phyloP scores from a whole-genome alignment of 371 early-diverging fungal genomes.

The Mucor indicus region DNA sequence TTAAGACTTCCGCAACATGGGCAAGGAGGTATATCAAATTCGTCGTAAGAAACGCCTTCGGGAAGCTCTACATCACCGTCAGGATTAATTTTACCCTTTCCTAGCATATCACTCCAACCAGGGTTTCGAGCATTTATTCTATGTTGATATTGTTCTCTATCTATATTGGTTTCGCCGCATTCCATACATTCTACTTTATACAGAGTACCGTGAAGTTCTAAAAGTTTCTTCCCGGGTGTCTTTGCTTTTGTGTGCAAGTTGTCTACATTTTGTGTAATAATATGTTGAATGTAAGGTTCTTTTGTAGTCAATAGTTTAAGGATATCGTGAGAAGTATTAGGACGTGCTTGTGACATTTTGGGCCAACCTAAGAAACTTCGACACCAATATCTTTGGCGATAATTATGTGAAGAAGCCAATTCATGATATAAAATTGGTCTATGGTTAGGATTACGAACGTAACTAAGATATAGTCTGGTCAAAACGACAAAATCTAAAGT shows the following conservation, averaged over 20 bases:
- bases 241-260: conserved; percentile 69
- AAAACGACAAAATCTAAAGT: background rate
- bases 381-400: conserved; percentile 89
- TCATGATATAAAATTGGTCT: conserved; percentile 80
- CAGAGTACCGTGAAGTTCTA: conserved; percentile 89
- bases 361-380: conserved; percentile 86
- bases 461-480: conserved; percentile 54
- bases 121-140: conserved; percentile 71
- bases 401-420: conserved; percentile 56
- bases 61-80: conserved; percentile 88
- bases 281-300: conserved; percentile 32
- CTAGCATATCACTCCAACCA: conserved; percentile 44
- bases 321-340: conserved; percentile 71
- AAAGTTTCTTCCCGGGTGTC: conserved; percentile 30
- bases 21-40: conserved; percentile 77
- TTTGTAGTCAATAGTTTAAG: conserved; percentile 50
- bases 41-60: conserved; percentile 47
- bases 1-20: conserved; percentile 52
- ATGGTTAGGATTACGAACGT: conserved; percentile 76
- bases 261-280: conserved; percentile 95
- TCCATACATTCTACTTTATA: conserved; percentile 68
- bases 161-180: conserved; percentile 51
- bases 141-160: conserved; percentile 66
- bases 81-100: conserved; percentile 60
- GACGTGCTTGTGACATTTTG: conserved; percentile 60